Base-by-base conservation (phyloP, 805 yeast genomes). In the Jamesozyma piceae region DNA sequence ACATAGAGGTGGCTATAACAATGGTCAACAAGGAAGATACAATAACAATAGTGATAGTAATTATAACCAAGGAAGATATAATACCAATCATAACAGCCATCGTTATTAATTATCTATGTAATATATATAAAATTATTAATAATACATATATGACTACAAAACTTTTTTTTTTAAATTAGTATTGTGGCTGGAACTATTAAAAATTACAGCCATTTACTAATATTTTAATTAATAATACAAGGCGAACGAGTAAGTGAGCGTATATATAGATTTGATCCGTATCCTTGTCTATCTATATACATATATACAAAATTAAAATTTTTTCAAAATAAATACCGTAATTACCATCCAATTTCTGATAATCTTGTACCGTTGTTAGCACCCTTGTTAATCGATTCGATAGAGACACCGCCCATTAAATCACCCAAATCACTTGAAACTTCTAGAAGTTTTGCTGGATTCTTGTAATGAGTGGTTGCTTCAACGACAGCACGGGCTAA, bases 401-500 rank as follows among this genome's bases (percentile, higher is more conserved):
- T 76, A 44, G 78, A 73, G 38, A 77, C 70, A 44, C 90, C 90
- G 43, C 77, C 77, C 90, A 82, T 83, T 58, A 79, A 73, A 47
- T 80, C 78, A 39, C 90, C 92, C 49, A 82, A 69, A 50, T 77
- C 82, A 24, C 78, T 77, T 35, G 86, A 78, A 46, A 69, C 75
- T 57, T 80, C 80, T 54, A 82, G 71, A 19, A 82, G 62, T 51
- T 72, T 69, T 49, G 57, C 56, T 21, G 88, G 75, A 52, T 80
- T 80, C 42, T 77, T 64, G 67, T 66, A 82, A 58, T 79, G 74
- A 35, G 87, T 80, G 15, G 82, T 85, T n/a, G 88, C 86, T 60
- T 80, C 76, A 36, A 82, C 90, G 57, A 82, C 79, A 10, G 90
- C 86, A 49, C 64, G 70, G 32, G 92, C 92, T 51, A 82, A 71